phyloP scores from a whole-genome alignment of 2,329 filamentous ascomycete species.

The Epichloe hybrida region DNA sequence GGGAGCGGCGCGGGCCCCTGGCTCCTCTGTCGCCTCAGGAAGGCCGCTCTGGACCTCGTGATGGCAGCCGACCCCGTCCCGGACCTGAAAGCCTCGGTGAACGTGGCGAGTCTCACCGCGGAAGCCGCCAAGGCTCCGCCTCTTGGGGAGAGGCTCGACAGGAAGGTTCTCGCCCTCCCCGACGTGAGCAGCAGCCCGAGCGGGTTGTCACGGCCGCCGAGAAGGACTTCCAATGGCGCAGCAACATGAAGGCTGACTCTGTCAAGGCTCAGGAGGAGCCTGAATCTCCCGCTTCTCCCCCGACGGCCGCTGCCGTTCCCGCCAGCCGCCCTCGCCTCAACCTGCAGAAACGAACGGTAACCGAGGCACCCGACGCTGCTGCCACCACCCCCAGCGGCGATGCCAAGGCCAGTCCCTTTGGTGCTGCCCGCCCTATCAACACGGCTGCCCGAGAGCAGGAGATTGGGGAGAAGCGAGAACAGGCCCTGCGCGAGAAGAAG shows the following conservation, averaged over 20 bases:
- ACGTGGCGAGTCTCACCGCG: conserved; percentile 43
- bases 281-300: conserved; percentile 49
- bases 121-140: conserved; percentile 55
- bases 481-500: conserved; percentile 65
- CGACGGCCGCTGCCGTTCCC: conserved; percentile 31
- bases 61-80: conserved; percentile 37
- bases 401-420: conserved; percentile 84
- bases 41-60: conserved; percentile 34
- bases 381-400: conserved; percentile 39
- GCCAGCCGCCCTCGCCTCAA: conserved; percentile 69
- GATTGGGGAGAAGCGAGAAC: conserved; percentile 75
- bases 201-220: conserved; percentile 77
- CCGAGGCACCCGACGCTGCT: conserved; percentile 46
- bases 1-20: conserved; percentile 89
- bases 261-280: conserved; percentile 54
- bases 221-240: conserved; percentile 84
- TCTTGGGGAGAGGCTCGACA: conserved; percentile 64
- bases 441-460: conserved; percentile 79
- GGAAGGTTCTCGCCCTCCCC: conserved; percentile 67
- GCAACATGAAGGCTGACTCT: conserved; percentile 76
- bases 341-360: conserved; percentile 79
- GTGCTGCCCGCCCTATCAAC: conserved; percentile 85
- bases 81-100: conserved; percentile 41
- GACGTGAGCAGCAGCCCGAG: conserved; percentile 52
- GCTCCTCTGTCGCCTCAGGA: conserved; percentile 51